Evolutionary conservation across 257 asterid genomes (phyloP).

Genomic region (Ophiorrhiza pumila): DNA sequence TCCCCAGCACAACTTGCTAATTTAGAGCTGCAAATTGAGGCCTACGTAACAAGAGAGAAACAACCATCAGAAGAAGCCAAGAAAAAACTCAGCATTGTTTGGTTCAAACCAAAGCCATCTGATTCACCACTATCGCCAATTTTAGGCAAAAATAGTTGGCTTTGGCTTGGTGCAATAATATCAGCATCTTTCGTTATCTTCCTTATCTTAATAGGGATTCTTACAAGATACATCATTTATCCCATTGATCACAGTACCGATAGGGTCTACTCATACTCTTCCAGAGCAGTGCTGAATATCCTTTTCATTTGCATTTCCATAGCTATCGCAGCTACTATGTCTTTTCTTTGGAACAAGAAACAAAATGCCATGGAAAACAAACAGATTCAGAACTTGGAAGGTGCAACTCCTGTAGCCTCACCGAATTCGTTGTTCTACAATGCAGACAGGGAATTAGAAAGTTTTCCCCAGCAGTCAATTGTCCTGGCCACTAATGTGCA

Average conservation of each 20-base stretch:
- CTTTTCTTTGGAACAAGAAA: constrained; percentile 58
- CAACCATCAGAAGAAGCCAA: constrained; percentile 23
- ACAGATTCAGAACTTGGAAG: constrained; percentile 60
- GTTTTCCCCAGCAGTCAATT: constrained; percentile 57
- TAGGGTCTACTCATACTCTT: constrained; percentile 33
- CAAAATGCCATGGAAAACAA: constrained; percentile 30
- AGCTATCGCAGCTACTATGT: constrained; percentile 34
- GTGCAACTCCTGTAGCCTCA: constrained; percentile 52
- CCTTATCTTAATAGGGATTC: constrained; percentile 46
- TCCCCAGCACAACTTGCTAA: constrained; percentile 36
- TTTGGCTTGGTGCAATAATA: constrained; percentile 65
- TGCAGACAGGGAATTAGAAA: constrained; percentile 70
- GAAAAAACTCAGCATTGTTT: constrained; percentile 28
- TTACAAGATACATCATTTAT: constrained; percentile 49
- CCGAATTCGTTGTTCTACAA: constrained; percentile 52
- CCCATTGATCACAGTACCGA: constrained; percentile 62
- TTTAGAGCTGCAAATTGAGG: constrained; percentile 49
- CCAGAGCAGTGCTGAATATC: constrained; percentile 38
- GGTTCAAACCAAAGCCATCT: constrained; percentile 59
- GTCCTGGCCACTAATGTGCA: constrained; percentile 56
- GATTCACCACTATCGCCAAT: constrained; percentile 56
- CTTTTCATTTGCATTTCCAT: constrained; percentile 47
- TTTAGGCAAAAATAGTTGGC: constrained; percentile 58
- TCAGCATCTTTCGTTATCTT: constrained; percentile 56
- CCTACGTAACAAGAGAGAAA: constrained; percentile 66